phyloP scores from a whole-genome alignment of 1,284 basidiomycete species.

The Pterulicium gracile region DNA sequence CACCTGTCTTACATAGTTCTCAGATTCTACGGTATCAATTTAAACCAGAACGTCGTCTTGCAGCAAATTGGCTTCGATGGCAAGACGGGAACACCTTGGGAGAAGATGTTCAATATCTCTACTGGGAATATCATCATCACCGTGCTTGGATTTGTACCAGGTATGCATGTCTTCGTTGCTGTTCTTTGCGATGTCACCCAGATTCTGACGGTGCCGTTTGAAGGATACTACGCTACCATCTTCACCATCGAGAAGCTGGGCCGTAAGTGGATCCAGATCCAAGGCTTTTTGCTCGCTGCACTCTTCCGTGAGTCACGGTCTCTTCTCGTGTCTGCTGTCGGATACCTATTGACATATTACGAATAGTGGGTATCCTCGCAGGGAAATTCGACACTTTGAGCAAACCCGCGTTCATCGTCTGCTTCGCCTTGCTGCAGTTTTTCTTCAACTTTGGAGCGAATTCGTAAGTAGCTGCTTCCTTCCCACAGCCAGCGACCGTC shows the following conservation, averaged over 20 bases:
- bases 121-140: slow-evolving; percentile 65
- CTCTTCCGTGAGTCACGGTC: slow-evolving; percentile 43
- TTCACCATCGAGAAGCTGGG: slow-evolving; percentile 64
- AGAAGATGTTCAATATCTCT: slow-evolving; percentile 50
- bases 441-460: slow-evolving; percentile 87
- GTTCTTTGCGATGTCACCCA: slow-evolving; percentile 11
- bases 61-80: slow-evolving; percentile 59
- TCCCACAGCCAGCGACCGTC: slow-evolving; percentile 1
- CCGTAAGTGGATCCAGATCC: slow-evolving; percentile 66
- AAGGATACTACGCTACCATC: slow-evolving; percentile 60
- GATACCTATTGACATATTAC: background rate
- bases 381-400: slow-evolving; percentile 54
- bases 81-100: slow-evolving; percentile 42
- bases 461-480: slow-evolving; percentile 32
- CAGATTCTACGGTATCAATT: slow-evolving; percentile 70
- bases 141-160: slow-evolving; percentile 65
- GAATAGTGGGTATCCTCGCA: slow-evolving; percentile 49
- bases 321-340: background rate
- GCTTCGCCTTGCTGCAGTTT: slow-evolving; percentile 59
- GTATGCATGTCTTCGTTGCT: slow-evolving; percentile 19
- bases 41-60: slow-evolving; percentile 69
- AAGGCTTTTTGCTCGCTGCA: slow-evolving; percentile 66
- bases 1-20: too few relatives aligned
- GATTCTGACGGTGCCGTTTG: slow-evolving; percentile 15
- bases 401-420: slow-evolving; percentile 58